Conservation (phyloP, 148 eudicot species). For the Rhododendron mucronatum region DNA sequence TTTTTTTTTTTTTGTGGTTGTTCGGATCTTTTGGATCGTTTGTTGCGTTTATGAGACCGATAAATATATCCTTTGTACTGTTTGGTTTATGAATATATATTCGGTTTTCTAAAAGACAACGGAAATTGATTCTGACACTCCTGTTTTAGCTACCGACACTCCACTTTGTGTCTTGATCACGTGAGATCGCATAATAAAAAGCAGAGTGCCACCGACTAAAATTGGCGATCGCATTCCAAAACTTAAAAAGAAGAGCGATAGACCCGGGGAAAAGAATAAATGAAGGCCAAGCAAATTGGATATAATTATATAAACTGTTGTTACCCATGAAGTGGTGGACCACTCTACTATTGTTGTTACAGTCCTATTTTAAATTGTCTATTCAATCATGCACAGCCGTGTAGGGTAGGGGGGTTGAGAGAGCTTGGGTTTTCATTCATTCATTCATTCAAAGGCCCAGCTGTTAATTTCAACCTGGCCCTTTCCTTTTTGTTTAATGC, state of each 20-base stretch:
- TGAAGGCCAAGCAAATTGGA: background rate
- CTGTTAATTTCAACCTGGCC: constrained; percentile 12
- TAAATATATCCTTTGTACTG: no score
- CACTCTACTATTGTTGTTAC: background rate
- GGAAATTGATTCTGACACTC: no score
- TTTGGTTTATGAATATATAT: no score
- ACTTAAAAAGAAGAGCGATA: background rate
- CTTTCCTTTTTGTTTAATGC: constrained; percentile 9
- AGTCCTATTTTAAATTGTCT: background rate
- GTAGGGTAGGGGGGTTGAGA: background rate
- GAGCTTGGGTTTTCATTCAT: constrained; percentile 11
- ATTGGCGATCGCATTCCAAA: no score
- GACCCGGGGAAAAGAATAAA: background rate
- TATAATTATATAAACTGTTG: background rate
- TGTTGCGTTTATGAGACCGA: no score
- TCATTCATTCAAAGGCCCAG: constrained; percentile 1
- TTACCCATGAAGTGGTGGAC: background rate
- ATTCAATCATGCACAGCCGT: background rate
- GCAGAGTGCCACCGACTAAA: no score
- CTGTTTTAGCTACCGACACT: no score
- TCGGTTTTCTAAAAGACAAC: background rate
- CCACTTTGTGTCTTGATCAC: no score
- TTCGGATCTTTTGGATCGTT: no score
- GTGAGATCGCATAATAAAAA: no score
- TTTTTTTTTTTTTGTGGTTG: no score